These are phyloP conservation scores for Rhodotorula taiwanensis DNA, from an alignment of 768 basidiomycete species.

Conservation along the genomic window DNA sequence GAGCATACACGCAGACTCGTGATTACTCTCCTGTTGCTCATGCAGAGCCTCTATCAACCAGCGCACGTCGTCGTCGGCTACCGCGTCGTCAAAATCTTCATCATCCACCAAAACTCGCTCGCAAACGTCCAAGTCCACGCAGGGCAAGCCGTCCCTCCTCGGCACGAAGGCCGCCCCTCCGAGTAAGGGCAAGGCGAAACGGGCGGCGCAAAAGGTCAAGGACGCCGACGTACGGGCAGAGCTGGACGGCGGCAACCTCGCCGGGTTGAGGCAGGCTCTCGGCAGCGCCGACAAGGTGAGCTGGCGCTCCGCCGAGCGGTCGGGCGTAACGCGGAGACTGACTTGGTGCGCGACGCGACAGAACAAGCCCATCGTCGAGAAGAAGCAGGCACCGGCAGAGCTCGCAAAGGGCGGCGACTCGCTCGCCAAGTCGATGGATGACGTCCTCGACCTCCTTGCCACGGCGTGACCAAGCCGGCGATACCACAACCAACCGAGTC, in stretches of 20 bases:
- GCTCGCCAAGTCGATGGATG: constrained; percentile 3
- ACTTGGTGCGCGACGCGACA: not conserved
- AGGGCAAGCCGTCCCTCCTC: constrained; percentile 18
- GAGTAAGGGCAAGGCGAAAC: constrained; percentile 3
- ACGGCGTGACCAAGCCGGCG: constrained; percentile 7
- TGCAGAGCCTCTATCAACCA: not conserved
- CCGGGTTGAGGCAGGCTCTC: constrained; percentile 1
- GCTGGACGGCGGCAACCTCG: constrained; percentile 1
- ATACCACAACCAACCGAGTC: no score
- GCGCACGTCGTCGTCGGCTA: no score
- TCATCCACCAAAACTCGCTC: not conserved
- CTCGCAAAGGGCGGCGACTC: constrained; percentile 3
- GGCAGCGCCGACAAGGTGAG: not conserved
- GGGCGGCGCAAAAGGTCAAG: not conserved
- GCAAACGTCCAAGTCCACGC: not conserved
- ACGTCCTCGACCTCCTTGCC: constrained; percentile 1
- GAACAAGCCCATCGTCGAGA: constrained; percentile 7
- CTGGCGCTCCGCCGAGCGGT: not conserved
- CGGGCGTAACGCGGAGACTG: not conserved
- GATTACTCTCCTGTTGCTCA: no score
- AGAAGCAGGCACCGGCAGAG: constrained; percentile 5
- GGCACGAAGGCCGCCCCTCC: not conserved
- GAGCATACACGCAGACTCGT: no score
- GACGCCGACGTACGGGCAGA: not conserved
- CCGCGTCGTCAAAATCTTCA: not conserved